Conservation (phyloP, 441 rosid genomes). For the Populus hybrid region DNA sequence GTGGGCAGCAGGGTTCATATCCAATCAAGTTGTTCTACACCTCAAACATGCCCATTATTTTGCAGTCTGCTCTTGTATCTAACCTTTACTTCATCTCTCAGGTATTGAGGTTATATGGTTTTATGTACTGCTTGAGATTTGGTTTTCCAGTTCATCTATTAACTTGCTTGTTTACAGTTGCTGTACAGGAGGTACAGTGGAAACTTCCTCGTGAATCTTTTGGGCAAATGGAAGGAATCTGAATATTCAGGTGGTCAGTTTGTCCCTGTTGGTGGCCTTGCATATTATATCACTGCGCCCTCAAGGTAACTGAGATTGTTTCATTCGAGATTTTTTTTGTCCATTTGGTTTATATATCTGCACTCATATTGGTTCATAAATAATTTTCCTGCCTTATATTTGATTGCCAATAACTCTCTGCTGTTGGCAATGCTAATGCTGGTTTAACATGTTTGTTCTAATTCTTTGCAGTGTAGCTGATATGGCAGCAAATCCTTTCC, state of each 20-base stretch:
- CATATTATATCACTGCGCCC: slow-evolving; percentile 83
- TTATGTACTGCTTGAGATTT: background rate
- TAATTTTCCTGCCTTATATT: background rate
- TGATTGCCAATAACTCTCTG: background rate
- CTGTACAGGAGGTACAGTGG: slow-evolving; percentile 68
- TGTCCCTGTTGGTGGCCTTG: slow-evolving; percentile 86
- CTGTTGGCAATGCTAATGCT: background rate
- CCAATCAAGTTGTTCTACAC: slow-evolving; percentile 82
- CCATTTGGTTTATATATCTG: background rate
- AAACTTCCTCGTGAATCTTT: slow-evolving; percentile 72
- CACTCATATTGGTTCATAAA: background rate
- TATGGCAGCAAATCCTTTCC: slow-evolving; percentile 93
- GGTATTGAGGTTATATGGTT: slow-evolving; percentile 34
- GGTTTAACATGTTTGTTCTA: slow-evolving; percentile 1
- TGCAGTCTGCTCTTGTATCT: slow-evolving; percentile 94
- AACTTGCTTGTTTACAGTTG: slow-evolving; percentile 39
- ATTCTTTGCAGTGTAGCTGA: slow-evolving; percentile 58
- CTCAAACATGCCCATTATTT: slow-evolving; percentile 79
- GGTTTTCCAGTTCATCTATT: background rate
- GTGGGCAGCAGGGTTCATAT: slow-evolving; percentile 93
- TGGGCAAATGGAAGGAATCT: slow-evolving; percentile 89
- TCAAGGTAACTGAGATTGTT: slow-evolving; percentile 46
- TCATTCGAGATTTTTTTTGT: background rate
- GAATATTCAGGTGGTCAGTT: slow-evolving; percentile 83
- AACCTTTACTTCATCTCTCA: slow-evolving; percentile 92